phyloP scores from a whole-genome alignment of 306 rosid species.

The Trifolium fragiferum region DNA sequence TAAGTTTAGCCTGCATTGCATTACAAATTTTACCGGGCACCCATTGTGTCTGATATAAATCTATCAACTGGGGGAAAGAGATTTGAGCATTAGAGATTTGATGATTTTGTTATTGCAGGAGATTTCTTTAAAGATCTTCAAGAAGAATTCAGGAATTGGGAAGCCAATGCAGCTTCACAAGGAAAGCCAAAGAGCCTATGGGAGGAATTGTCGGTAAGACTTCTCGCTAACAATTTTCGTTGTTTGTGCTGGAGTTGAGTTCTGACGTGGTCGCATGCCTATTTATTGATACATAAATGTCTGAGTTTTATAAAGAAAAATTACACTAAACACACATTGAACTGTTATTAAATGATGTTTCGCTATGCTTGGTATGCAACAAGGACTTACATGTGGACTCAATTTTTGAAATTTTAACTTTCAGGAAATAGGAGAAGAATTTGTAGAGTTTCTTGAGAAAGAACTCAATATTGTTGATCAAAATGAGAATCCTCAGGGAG shows the following conservation, averaged over 20 bases:
- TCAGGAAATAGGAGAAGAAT: constrained; percentile 98
- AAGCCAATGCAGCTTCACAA: constrained; percentile 75
- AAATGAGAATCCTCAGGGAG: constrained; percentile 45
- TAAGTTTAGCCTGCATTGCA: constrained; percentile 46
- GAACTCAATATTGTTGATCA: constrained; percentile 74
- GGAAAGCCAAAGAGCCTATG: constrained; percentile 94
- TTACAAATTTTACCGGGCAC: constrained; percentile 30
- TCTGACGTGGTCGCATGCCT: neutral
- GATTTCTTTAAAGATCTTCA: constrained; percentile 90
- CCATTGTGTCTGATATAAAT: constrained; percentile 21
- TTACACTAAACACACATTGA: too few species aligned
- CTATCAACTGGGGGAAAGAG: constrained; percentile 23
- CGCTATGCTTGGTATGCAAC: neutral
- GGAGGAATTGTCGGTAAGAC: constrained; percentile 90
- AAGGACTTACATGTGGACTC: constrained; percentile 6
- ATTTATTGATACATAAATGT: too few species aligned
- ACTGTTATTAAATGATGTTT: too few species aligned
- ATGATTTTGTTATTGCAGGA: constrained; percentile 57
- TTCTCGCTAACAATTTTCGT: constrained; percentile 6
- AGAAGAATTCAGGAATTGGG: constrained; percentile 93
- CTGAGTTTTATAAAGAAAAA: too few species aligned
- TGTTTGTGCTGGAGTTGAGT: constrained; percentile 20
- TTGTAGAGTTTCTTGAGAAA: constrained; percentile 95
- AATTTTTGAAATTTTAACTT: constrained; percentile 35
- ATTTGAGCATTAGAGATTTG: constrained; percentile 42